These are phyloP conservation scores for Neofusicoccum cordaticola DNA, from an alignment of 2,329 filamentous ascomycete species.

Conservation along the genomic window DNA sequence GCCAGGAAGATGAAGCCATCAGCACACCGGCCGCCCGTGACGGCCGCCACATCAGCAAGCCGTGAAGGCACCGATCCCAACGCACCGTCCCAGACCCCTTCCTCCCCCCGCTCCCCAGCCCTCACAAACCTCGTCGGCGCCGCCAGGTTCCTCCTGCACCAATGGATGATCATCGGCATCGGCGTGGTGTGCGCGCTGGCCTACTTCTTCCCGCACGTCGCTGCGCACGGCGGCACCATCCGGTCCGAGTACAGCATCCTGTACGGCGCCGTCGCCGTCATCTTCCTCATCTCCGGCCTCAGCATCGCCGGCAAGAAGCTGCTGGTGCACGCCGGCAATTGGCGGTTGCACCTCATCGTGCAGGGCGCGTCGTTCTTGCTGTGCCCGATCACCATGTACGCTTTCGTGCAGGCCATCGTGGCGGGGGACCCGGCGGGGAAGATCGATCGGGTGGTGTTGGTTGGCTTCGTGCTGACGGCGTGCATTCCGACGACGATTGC, in stretches of 20 bases:
- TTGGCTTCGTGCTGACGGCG: constrained; percentile 15
- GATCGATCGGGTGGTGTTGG: constrained; percentile 12
- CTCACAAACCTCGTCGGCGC: neutral
- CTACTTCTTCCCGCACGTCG: constrained; percentile 15
- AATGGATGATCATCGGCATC: constrained; percentile 17
- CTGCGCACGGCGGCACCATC: constrained; percentile 16
- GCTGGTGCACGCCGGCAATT: constrained; percentile 15
- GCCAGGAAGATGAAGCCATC: neutral
- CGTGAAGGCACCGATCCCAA: neutral
- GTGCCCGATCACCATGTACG: constrained; percentile 12
- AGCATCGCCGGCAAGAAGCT: neutral
- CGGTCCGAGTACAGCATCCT: constrained; percentile 17
- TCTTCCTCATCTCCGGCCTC: constrained; percentile 16
- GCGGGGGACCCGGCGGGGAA: neutral
- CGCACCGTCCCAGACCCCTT: neutral
- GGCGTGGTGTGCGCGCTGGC: constrained; percentile 13
- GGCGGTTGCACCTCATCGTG: constrained; percentile 16
- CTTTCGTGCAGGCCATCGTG: constrained; percentile 6
- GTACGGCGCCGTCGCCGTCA: constrained; percentile 18
- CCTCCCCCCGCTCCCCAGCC: neutral
- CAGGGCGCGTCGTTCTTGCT: constrained; percentile 11
- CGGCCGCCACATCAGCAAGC: neutral
- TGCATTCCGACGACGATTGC: constrained; percentile 17
- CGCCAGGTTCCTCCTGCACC: neutral
- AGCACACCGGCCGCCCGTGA: neutral